These are phyloP conservation scores for Tolypocladium guangdongense DNA, from an alignment of 2,329 filamentous ascomycete species.

Conservation along the genomic window DNA sequence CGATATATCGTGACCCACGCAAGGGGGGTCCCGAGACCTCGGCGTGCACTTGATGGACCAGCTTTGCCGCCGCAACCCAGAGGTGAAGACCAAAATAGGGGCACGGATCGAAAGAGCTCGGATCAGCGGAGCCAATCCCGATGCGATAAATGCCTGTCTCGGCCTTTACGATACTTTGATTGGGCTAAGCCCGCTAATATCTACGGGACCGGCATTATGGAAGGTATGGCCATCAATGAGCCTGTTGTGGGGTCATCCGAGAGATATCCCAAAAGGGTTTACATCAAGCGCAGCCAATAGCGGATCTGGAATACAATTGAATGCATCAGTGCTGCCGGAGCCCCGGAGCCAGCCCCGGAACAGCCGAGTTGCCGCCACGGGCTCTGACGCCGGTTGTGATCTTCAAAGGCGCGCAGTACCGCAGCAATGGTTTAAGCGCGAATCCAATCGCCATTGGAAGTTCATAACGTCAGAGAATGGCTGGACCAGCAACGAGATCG, in stretches of 20 bases:
- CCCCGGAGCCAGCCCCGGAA: too few species aligned
- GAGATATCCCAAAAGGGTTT: neutral
- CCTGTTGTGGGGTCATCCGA: neutral
- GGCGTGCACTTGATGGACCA: too few species aligned
- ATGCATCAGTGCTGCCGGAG: neutral
- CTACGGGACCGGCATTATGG: neutral
- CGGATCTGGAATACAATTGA: neutral
- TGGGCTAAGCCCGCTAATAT: neutral
- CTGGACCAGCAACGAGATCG: too few species aligned
- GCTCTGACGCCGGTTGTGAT: neutral
- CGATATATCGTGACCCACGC: too few species aligned
- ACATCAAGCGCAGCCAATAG: neutral
- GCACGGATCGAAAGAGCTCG: neutral
- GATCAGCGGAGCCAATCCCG: neutral
- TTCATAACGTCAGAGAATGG: too few species aligned
- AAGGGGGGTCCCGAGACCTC: too few species aligned
- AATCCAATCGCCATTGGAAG: neutral
- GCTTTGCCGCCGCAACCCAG: slow-evolving; percentile 44
- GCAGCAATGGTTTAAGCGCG: neutral
- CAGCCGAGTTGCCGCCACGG: neutral
- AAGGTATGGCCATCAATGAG: neutral
- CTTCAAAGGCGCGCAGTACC: neutral
- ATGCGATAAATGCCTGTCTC: neutral
- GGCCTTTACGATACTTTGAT: neutral
- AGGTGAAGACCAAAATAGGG: neutral